Evolutionary conservation across 2,329 filamentous ascomycete genomes (phyloP), one percentile per base, ranked within the genome.

Genomic region (Fusarium citri): DNA sequence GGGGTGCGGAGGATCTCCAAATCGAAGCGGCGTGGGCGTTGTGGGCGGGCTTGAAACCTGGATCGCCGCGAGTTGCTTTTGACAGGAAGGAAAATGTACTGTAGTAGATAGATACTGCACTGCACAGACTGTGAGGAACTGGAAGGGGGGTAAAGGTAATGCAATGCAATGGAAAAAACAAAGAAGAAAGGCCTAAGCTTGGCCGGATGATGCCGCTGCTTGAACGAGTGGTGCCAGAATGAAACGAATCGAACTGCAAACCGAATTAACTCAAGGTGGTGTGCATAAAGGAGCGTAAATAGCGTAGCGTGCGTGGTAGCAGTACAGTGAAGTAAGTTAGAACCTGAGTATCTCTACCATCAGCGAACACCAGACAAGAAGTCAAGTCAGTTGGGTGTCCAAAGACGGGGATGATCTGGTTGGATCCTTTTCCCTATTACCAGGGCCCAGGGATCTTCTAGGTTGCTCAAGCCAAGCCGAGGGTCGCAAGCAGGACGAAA

Each of bases 21-120:
- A 41, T 73, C 66, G 66, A 66, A 55, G 58, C 69, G 63, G 66
- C 63, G 50, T 47, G 55, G 48, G 53, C 37, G 55, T 63, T 59
- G 63, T 54, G 54, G 46, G 48, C 37, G 56, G 60, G 42, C 55
- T 68, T 73, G 71, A 71, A 73, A 74, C 71, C 55, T 64, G 34
- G 63, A 51, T 60, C 54, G 56, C 60, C 61, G 51, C 45, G 48
- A 61, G 66, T 51, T 51, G 22, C 30, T 34, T 63, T 65, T 55
- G 59, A 61, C 48, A 59, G 54, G 20, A 42, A 55, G 45, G 45
- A 46, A 56, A 56, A 59, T 42, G 42, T 42, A 40, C 34, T 31
- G 55, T 42, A 49, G 45, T 34, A 49, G 59, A 47, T 46, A 64
- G 59, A 47, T 46, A 64, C 34, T 51, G 49, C 34, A 42, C 23